Base-by-base conservation (phyloP, 208 protist species). In the Endotrypanum monterogeii region DNA sequence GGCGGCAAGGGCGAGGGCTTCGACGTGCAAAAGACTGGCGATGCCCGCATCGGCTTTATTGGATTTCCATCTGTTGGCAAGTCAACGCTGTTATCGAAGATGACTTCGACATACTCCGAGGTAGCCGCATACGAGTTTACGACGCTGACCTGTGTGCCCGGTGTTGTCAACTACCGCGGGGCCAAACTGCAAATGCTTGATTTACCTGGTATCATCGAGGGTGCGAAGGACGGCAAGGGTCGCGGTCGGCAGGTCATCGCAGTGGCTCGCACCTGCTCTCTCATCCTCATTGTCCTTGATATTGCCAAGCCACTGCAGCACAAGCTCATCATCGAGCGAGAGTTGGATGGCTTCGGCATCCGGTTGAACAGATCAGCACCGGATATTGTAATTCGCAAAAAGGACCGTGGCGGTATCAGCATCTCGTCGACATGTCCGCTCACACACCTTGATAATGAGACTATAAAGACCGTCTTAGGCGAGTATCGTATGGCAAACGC, bases 81-180 rank as follows among this genome's bases (percentile, higher is more conserved):
- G 90, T 99, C 96, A 9, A 99, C 98, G 0, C 89, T 99, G 46
- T 83, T 99, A 55, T 98, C 87, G 23, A 99, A 99, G 83, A 89
- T 99, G 82, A 99, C 99, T 18, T 95, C 92, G 37, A 99, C 98
- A 3, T 80, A 98, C 70, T 99, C 98, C 9, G 98, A 99, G 81
- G 97, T 99, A 25, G 99, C 96, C 51, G 98, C 96, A 23, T 99
- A 99, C 86, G 99, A 99, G 86, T 99, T 99, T 86, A 99, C 99
- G 2, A 99, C 99, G 12, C 88, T 99, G 23, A 99, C 98, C 3
- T 99, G 98, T 80, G 98, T 99, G 60, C 99, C 98, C 30, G 99
- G 96, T 74, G 91, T 98, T 25, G 94, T 97, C 54, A 87, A 79
- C 41, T 98, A 99, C 88, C 99, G 99, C 69, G 94, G 93, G 37